A percentile compares a stretch with the other conserved stretches of the same genome.
Evolutionary conservation across 495 filamentous ascomycete species (phyloP).

Genomic region (Aspergillus leporis): DNA sequence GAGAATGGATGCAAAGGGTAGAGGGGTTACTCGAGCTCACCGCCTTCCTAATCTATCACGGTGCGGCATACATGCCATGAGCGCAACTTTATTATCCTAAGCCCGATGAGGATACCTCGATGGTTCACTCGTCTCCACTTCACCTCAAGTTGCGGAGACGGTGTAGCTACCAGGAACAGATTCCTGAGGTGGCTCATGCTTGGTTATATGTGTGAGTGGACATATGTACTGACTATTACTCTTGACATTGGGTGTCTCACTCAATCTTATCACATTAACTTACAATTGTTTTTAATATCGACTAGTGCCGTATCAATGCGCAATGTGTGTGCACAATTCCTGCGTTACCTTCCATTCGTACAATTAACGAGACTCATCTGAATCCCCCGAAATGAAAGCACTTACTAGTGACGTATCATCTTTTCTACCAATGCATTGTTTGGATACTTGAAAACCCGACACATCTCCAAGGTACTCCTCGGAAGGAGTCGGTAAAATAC

Average conservation of each 20-base stretch:
- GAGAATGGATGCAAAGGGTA: not conserved
- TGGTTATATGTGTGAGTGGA: not conserved
- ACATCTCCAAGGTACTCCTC: slow-evolving; percentile 7
- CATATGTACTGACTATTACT: not conserved
- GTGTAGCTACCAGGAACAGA: not conserved
- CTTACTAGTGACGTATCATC: not conserved
- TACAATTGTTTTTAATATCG: not conserved
- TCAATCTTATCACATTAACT: not conserved
- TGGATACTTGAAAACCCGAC: slow-evolving; percentile 15
- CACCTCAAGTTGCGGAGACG: not conserved
- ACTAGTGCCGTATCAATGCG: slow-evolving; percentile 4
- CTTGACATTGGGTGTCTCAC: not conserved
- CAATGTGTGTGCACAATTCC: slow-evolving; percentile 17
- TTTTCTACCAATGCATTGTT: slow-evolving; percentile 11
- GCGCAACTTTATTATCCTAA: not conserved
- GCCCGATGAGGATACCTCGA: not conserved
- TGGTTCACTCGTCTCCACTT: not conserved
- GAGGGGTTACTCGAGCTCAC: not conserved
- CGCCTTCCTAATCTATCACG: not conserved
- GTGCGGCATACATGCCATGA: not conserved
- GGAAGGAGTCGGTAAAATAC: slow-evolving; percentile 4
- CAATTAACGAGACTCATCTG: slow-evolving; percentile 8
- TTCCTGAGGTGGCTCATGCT: not conserved
- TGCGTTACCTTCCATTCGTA: slow-evolving; percentile 4
- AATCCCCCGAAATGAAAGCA: slow-evolving; percentile 22